Evolutionary conservation across 108 stramenopile species (phyloP), one percentile per base, ranked within the genome.

Genomic region (Cyclostephanos invisitatus): DNA sequence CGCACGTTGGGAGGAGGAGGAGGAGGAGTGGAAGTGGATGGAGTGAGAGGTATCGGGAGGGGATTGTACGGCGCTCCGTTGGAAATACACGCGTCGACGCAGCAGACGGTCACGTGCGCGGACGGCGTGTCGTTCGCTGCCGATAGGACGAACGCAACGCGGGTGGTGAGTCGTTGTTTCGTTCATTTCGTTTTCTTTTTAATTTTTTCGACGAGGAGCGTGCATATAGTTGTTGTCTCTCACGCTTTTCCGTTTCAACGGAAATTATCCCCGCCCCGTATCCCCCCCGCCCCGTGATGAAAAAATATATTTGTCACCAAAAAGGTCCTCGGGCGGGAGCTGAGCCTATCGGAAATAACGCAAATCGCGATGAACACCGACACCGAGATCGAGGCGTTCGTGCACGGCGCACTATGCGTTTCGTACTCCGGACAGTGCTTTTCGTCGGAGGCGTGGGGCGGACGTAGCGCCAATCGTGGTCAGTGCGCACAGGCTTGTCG

Each of bases 401-500:
- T 89, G 0, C 91, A 92, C 66, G 91, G 91, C 17, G 91, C 88
- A 5, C 66, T 92, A 12, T 92, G 91, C 61, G 89, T 91, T 32
- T 78, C 75, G 32, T 89, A 87, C 63, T 79, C 76, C 10, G 88
- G 91, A 10, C 91, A 92, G 60, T 92, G 91, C 54, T 89, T 92
- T 70, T 81, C 78, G 2, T 78, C 80, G 14, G 88, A 89, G 63
- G 85, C 85, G 6, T 86, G 86, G 87, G 91, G 91, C 10, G 91
- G 88, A 25, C 78, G 91, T 44, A 68, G 65, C 51, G 91, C 88
- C 27, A 92, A 92, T 73, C 77, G 87, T 17, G 88, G 91, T 24
- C 91, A 91, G 73, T 91, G 91, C 73, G 91, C 91, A 0, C 91
- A 92, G 73, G 91, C 87, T 7, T 92, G 91, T 78, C 71, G 91